A percentile compares a stretch with the other conserved stretches of the same genome.
These are phyloP conservation scores for Parastagonospora avenae DNA, from an alignment of 2,329 filamentous ascomycete species.

Conservation along the genomic window DNA sequence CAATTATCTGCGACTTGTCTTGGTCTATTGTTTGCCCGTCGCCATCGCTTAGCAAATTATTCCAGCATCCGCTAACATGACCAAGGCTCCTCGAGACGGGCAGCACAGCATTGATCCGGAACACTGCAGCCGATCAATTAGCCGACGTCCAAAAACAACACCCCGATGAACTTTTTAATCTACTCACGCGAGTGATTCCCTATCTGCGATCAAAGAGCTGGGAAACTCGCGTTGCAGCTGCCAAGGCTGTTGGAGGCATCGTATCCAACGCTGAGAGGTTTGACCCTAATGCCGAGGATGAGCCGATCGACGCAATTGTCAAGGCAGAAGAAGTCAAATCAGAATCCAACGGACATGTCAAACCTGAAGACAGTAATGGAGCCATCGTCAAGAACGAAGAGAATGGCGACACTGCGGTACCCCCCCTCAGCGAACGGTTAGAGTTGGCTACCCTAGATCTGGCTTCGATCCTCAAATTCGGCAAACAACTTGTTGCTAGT, in stretches of 20 bases:
- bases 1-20: not conserved
- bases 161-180: constrained; percentile 95
- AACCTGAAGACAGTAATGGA: constrained; percentile 60
- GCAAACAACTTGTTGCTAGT: constrained; percentile 81
- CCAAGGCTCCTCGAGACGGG: constrained; percentile 91
- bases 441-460: constrained; percentile 78
- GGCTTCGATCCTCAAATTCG: constrained; percentile 77
- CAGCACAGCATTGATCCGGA: constrained; percentile 92
- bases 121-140: constrained; percentile 94
- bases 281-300: constrained; percentile 83
- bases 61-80: constrained; percentile 23
- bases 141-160: constrained; percentile 98
- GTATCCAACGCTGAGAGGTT: constrained; percentile 85
- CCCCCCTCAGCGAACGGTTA: constrained; percentile 65
- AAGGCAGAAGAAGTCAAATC: constrained; percentile 39
- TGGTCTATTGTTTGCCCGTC: not conserved
- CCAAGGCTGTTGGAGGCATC: constrained; percentile 93
- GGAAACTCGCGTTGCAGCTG: constrained; percentile 93
- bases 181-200: constrained; percentile 90
- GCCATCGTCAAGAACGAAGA: constrained; percentile 55
- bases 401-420: constrained; percentile 51
- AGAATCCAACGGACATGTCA: constrained; percentile 54
- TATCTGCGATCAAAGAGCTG: constrained; percentile 95
- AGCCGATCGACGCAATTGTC: constrained; percentile 62
- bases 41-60: not conserved